Base-by-base conservation (phyloP, 768 basidiomycete genomes). In the Termitomyces sp. region DNA sequence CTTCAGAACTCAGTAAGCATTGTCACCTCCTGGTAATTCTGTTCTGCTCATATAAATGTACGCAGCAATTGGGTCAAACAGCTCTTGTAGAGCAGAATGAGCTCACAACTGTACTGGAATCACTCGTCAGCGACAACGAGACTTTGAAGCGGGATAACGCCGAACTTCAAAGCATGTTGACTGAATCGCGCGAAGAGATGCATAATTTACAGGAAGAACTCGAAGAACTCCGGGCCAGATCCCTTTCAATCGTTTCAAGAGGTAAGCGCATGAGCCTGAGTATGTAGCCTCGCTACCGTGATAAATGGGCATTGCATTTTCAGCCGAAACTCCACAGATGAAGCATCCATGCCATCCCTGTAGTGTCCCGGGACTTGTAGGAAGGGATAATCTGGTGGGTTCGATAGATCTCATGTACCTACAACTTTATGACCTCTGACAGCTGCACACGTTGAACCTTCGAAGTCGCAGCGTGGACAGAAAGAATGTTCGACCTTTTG, bases 121-220 rank as follows among this genome's bases (percentile, higher is more conserved):
- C 86, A n/a, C 75, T 96, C 30, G 92, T 94, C 8, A 82, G 84
- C 34, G 90, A 91, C 62, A 96, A 93, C 62, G 90, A 94, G 60
- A 77, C 77, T 24, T 71, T 95, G 51, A 90, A 90, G 68, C 83
- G 82, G 19, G 91, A 93, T 63, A 92, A 90, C 56, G 77, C 80
- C 7, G 91, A 96, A 64, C 70, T 96, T 46, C 87, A 89, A 55
- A 79, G 78, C 45, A 69, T 93, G 9, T 74, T 98, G 7, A 70
- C 80, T 2, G 88, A 92, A 48, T 78, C 88, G 1, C 80, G 91
- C 26, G 92, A 95, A 64, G 90, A 94, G 58, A 66, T 86, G 5
- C 81, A 84, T 53, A 66, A 71, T 1, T 65, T 92, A 43, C 85
- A 85, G 51, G 84, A 84, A 60, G 91, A 95, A 67, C 69, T 86